A percentile compares a stretch with the other conserved stretches of the same genome.
Evolutionary conservation across 164 flowering plant genomes (phyloP).

Genomic region (Akebia trifoliata): DNA sequence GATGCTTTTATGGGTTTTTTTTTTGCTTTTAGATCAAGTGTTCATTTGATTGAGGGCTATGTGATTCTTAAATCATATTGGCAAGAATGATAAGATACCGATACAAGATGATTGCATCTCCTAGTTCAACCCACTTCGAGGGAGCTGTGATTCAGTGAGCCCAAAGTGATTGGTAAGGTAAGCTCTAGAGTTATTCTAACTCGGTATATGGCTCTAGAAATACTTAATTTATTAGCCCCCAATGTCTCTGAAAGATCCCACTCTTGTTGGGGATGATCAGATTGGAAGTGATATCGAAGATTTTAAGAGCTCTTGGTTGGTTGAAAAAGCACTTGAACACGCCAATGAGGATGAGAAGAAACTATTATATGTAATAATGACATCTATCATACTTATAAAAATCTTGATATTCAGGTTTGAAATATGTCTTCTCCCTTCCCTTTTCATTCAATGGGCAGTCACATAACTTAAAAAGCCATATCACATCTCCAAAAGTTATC

Average conservation of each 20-base stretch:
- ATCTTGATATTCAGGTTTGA: constrained; percentile 69
- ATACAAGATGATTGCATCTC: no score
- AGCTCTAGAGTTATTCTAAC: constrained; percentile 1
- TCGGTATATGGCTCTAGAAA: not conserved
- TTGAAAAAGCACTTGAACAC: constrained; percentile 83
- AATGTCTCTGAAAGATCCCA: not conserved
- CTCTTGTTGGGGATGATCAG: constrained; percentile 33
- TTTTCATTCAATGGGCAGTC: no score
- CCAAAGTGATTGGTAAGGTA: constrained; percentile 88
- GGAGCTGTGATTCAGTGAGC: constrained; percentile 88
- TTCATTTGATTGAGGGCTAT: no score
- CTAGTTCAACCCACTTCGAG: no score
- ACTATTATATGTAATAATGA: constrained; percentile 47
- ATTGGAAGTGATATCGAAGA: constrained; percentile 98
- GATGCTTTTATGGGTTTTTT: no score
- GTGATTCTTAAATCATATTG: no score
- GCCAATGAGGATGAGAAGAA: constrained; percentile 72
- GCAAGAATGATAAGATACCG: no score
- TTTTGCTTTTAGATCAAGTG: no score
- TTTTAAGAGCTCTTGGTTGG: constrained; percentile 97
- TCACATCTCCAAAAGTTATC: no score
- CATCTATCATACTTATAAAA: constrained; percentile 41
- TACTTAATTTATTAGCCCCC: not conserved
- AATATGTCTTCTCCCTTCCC: not conserved
- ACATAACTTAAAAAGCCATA: no score